Base-by-base conservation (phyloP, 1,284 basidiomycete genomes). In the Microbotryum lychnidis-dioicae region DNA sequence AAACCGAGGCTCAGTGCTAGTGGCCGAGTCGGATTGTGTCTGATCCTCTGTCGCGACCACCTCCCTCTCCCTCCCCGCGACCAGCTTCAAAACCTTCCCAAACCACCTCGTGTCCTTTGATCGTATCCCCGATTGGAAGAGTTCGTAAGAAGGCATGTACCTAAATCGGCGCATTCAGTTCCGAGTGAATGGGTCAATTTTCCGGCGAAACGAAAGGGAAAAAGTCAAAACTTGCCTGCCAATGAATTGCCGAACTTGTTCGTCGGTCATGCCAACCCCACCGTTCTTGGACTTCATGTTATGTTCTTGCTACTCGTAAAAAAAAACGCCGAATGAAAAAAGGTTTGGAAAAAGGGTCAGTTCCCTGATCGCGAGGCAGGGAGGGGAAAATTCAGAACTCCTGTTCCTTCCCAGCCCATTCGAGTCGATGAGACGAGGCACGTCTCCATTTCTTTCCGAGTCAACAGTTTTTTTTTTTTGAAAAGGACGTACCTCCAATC, bases 61-160 rank as follows among this genome's bases (percentile, higher is more conserved):
- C n/a, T 75, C 69, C 60, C 82, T 75, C 16, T 73, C 66, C 58
- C 79, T 74, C 63, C 80, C 79, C 37, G 84, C 75, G 6, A 72
- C 66, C 33, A 84, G 70, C 6, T 73, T 72, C 48, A 83, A 71
- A 4, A 79, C 75, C 21, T 74, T 76, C 6, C 77, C 77, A 44
- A 70, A 58, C 80, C 80, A 81, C 65, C 61, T 67, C 62, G 48
- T 72, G 70, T 23, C 75, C 76, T 14, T 71, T 56, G 5, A 73
- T 71, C 18, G 80, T 73, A 67, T 45, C 8, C 80, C 79, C 47
- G 81, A 78, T 1, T 80, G 80, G 70, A 87, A 89, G 73, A 89
- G 87, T 61, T 89, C 82, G 71, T 91, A 91, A 5, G 87, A 88
- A 1, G 88, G 88, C 61, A 91, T 89, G 72, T 90, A 90, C 4